These are phyloP conservation scores for Fusarium udum DNA, from an alignment of 2,329 filamentous ascomycete genomes.

Conservation along the genomic window DNA sequence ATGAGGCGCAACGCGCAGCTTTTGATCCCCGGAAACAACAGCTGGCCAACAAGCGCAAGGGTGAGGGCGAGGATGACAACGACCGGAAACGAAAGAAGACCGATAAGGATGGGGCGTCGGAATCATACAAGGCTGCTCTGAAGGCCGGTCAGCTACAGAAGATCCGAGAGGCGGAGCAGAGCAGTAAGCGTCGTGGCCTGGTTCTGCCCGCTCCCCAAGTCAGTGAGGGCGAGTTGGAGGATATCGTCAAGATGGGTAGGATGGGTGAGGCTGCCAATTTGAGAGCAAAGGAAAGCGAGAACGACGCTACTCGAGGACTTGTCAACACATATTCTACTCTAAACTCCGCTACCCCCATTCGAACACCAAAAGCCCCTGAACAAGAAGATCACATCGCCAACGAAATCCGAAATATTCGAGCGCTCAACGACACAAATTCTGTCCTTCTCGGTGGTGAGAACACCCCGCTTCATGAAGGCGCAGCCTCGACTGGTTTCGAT, in stretches of 20 bases:
- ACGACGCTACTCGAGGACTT: conserved; percentile 83
- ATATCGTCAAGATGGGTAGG: conserved; percentile 99
- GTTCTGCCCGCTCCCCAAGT: conserved; percentile 90
- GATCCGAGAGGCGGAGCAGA: conserved; percentile 94
- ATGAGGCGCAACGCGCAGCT: conserved; percentile 83
- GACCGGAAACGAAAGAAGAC: conserved; percentile 89
- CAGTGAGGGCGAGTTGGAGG: conserved; percentile 90
- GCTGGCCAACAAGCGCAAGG: conserved; percentile 90
- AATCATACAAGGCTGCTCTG: conserved; percentile 84
- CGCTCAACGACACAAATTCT: conserved; percentile 92
- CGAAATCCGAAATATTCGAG: conserved; percentile 92
- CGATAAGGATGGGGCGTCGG: conserved; percentile 82
- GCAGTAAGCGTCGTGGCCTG: conserved; percentile 88
- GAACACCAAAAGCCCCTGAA: conserved; percentile 88
- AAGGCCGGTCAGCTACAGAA: conserved; percentile 95
- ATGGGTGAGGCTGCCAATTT: conserved; percentile 85
- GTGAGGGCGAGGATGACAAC: conserved; percentile 84
- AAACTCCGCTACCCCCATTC: conserved; percentile 84
- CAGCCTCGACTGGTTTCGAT: conserved; percentile 86
- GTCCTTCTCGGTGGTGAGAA: conserved; percentile 94
- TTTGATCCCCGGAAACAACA: conserved; percentile 96
- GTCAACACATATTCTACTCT: conserved; percentile 87
- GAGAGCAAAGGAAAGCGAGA: conserved; percentile 80
- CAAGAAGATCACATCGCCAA: conserved; percentile 97
- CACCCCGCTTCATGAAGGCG: conserved; percentile 83